Evolutionary conservation across 169 alveolate species (phyloP).

Genomic region (Sarcocystis neurona): DNA sequence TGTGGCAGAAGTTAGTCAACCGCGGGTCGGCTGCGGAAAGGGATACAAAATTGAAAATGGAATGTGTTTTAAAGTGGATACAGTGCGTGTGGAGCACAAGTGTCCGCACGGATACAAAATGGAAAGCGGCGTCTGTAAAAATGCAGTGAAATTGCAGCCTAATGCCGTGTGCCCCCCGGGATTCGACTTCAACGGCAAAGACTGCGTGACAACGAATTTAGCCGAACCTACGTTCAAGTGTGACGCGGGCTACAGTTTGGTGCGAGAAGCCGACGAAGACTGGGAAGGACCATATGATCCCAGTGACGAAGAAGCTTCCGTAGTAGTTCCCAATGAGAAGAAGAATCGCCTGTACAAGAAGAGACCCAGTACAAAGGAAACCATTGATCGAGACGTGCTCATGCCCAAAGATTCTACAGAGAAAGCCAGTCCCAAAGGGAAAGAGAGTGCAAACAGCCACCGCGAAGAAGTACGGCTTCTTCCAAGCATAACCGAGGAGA

Average conservation of each 20-base stretch:
- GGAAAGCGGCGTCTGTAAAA: conserved; percentile 41
- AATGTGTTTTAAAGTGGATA: conserved; percentile 12
- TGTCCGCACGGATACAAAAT: conserved; percentile 18
- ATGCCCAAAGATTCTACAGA: too few species aligned
- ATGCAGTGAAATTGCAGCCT: background rate
- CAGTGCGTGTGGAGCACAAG: background rate
- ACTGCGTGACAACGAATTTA: conserved; percentile 1
- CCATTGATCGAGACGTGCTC: too few species aligned
- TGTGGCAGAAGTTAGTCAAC: background rate
- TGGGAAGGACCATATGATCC: too few species aligned
- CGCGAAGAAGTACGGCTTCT: too few species aligned
- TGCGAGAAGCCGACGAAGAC: too few species aligned
- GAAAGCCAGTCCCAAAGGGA: too few species aligned
- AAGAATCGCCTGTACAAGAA: too few species aligned
- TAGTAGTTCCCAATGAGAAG: too few species aligned
- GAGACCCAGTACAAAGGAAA: too few species aligned
- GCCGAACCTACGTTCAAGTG: conserved; percentile 37
- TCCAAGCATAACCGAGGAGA: too few species aligned
- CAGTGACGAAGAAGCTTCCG: too few species aligned
- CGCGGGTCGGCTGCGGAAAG: background rate
- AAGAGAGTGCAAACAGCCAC: too few species aligned
- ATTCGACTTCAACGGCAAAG: conserved; percentile 41
- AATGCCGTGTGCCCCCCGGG: conserved; percentile 49
- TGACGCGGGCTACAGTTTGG: conserved; percentile 27
- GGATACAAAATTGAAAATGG: conserved; percentile 24